Evolutionary conservation across 129 eudicot species (phyloP).

Genomic region (Helianthus annuus): HanXRQr2.0-SUNRISE NC_035442.2:149739349-149739848

Average conservation of each 20-base stretch:
- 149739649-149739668: slow-evolving; percentile 56
- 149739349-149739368: slow-evolving; percentile 67
- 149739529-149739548: slow-evolving; percentile 60
- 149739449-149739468: slow-evolving; percentile 82
- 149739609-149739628: not conserved
- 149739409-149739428: slow-evolving; percentile 89
- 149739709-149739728: slow-evolving; percentile 93
- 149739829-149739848: too few relatives aligned
- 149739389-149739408: slow-evolving; percentile 69
- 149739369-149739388: slow-evolving; percentile 87
- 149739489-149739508: slow-evolving; percentile 87
- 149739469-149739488: slow-evolving; percentile 64
- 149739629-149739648: not conserved
- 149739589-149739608: not conserved
- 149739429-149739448: slow-evolving; percentile 84
- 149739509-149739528: slow-evolving; percentile 82
- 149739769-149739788: slow-evolving; percentile 37
- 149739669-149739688: slow-evolving; percentile 57
- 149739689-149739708: slow-evolving; percentile 73
- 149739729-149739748: slow-evolving; percentile 77
- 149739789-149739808: too few relatives aligned
- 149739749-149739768: slow-evolving; percentile 66
- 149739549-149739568: slow-evolving; percentile 54
- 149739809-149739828: too few relatives aligned
- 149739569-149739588: slow-evolving; percentile 44